A percentile compares a stretch with the other conserved stretches of the same genome.
Conservation (phyloP, 2,329 filamentous ascomycete genomes). For the Phoma sp. region DNA sequence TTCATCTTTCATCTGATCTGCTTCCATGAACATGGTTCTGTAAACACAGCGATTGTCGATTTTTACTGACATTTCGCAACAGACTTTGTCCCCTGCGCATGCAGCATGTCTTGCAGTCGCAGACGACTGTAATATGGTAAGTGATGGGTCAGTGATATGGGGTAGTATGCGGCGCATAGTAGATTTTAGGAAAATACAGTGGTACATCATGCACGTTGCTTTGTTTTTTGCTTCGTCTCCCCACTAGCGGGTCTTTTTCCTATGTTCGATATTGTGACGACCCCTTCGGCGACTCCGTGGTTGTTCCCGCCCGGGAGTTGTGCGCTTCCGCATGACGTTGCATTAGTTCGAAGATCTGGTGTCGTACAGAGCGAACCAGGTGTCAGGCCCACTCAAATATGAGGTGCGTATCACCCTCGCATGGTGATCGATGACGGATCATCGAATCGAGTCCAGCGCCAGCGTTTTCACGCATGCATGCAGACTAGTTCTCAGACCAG, state of each 20-base stretch:
- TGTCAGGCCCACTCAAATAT: conserved; percentile 7
- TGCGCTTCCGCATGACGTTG: conserved; percentile 11
- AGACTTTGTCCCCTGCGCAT: neutral
- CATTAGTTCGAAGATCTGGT: conserved; percentile 3
- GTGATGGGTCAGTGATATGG: neutral
- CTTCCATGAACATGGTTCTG: neutral
- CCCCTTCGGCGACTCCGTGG: conserved; percentile 11
- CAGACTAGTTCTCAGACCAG: conserved; percentile 15
- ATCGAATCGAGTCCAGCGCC: conserved; percentile 4
- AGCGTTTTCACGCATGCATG: conserved; percentile 9
- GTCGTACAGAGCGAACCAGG: conserved; percentile 11
- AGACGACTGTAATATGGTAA: neutral
- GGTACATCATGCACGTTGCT: neutral
- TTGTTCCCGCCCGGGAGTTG: neutral
- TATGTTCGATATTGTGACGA: conserved; percentile 7
- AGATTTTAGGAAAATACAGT: conserved; percentile 5
- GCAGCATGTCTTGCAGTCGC: neutral
- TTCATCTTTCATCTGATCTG: conserved; percentile 50
- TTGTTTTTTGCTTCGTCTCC: conserved; percentile 3
- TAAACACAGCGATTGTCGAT: conserved; percentile 3
- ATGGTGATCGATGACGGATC: conserved; percentile 5
- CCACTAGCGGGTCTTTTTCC: neutral
- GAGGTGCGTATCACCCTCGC: conserved; percentile 12
- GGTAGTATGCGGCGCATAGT: neutral
- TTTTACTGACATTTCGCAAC: conserved; percentile 4